Evolutionary conservation across 305 asterid genomes (phyloP), one percentile per base, ranked within the genome.

Genomic region (Ajuga reptans): DNA sequence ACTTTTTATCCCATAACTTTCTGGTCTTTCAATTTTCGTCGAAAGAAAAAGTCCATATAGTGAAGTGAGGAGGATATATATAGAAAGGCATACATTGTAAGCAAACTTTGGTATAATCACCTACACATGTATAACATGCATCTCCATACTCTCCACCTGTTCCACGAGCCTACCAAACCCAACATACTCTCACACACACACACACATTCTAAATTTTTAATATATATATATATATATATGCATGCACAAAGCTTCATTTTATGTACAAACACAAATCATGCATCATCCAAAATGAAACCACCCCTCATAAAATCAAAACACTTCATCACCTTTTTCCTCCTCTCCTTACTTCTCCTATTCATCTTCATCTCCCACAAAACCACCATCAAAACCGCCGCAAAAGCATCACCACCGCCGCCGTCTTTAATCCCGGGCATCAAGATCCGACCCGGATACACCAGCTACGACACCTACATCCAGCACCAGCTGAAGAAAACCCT

Each of bases 401-500:
- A 3, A n/a, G 1, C 27, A 21, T 2, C 27, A 21, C 27, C 27
- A 4, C 65, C 72, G 6, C 43, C 76, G n/a, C 62, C 72, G 6
- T 0, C 54, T 6, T 0, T 76, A 50, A 58, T 37, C 17, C 47
- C 78, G 9, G 96, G 47, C 29, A 79, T 89, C 33, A 81, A 72
- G 80, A 86, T 89, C 71, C 88, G 96, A 39, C 86, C 88, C 65
- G 95, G 95, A 1, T 89, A 80, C 80, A 11, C 80, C 4, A 68
- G 92, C 52, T 89, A 89, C 79, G 89, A 87, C 0, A 10, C 77
- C 46, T 87, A 89, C 78, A 75, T 89, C 61, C 71, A 83, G 51
- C 85, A 71, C 55, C 96, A 89, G 78, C 86, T 89, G 16, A 83
- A 86, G 79, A 89, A 89, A 75, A 89, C 95, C 14, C 90, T 85